Conservation (phyloP, 352 stramenopile genomes). For the Phytophthora litchii region DNA sequence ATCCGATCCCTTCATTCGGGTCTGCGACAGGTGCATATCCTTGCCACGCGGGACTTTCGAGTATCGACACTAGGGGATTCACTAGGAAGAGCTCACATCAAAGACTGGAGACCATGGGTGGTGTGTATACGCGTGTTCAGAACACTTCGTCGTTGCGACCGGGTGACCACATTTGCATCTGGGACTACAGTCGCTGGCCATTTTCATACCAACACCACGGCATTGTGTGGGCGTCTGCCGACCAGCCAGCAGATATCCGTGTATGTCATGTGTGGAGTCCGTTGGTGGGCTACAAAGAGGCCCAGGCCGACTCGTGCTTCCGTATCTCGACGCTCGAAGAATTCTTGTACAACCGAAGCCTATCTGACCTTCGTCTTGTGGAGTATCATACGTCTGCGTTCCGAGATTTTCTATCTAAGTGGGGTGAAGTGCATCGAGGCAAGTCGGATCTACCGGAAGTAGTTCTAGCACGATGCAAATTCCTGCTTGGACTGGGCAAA, state of each 20-base stretch:
- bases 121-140: constrained; percentile 70
- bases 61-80: constrained; percentile 5
- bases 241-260: constrained; percentile 49
- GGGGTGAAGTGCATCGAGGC: constrained; percentile 74
- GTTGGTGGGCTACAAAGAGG: constrained; percentile 52
- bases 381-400: constrained; percentile 79
- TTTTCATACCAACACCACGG: constrained; percentile 82
- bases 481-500: constrained; percentile 65
- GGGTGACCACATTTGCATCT: constrained; percentile 78
- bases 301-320: constrained; percentile 78
- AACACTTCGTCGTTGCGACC: constrained; percentile 61
- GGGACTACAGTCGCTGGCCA: constrained; percentile 77
- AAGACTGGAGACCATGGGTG: constrained; percentile 42
- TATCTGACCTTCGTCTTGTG: constrained; percentile 57
- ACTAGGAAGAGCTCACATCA: constrained; percentile 1
- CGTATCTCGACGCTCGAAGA: constrained; percentile 76
- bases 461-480: constrained; percentile 76
- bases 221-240: constrained; percentile 68
- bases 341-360: constrained; percentile 67
- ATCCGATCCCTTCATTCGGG: constrained; percentile 14
- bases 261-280: constrained; percentile 82
- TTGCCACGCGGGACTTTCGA: not conserved
- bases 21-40: constrained; percentile 30
- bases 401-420: constrained; percentile 66
- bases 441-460: constrained; percentile 79